Evolutionary conservation across 163 green algal genomes (phyloP).

Genomic region (Chlamydomonas reinhardtii): DNA sequence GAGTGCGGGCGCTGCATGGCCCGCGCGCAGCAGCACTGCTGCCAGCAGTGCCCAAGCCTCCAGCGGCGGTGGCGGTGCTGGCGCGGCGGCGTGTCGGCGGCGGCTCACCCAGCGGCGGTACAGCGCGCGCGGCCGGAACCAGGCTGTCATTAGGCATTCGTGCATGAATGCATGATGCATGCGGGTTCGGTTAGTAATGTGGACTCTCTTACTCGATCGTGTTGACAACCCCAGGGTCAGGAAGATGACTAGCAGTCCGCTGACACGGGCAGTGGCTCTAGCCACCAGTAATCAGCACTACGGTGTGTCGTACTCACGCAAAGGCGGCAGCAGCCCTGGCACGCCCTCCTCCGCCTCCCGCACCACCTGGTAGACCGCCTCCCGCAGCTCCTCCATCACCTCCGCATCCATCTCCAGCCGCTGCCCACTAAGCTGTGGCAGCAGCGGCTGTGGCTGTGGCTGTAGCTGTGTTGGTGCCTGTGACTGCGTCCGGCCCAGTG

Average conservation of each 20-base stretch:
- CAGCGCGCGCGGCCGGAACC: background rate
- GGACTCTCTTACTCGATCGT: too few relatives aligned
- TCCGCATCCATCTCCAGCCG: background rate
- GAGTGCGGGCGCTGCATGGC: background rate
- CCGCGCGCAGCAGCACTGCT: slow-evolving; percentile 21
- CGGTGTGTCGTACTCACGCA: background rate
- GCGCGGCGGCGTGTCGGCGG: too few relatives aligned
- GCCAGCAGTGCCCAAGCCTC: slow-evolving; percentile 35
- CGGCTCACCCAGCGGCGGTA: slow-evolving; percentile 2
- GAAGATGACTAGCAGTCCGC: too few relatives aligned
- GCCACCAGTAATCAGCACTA: too few relatives aligned
- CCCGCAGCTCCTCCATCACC: slow-evolving; percentile 27
- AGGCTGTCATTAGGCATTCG: background rate
- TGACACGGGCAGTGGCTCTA: too few relatives aligned
- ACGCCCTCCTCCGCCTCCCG: slow-evolving; percentile 35
- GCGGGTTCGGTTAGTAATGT: too few relatives aligned
- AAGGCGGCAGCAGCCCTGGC: background rate
- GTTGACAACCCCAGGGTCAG: too few relatives aligned
- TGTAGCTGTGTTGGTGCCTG: too few relatives aligned
- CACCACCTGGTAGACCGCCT: slow-evolving; percentile 34
- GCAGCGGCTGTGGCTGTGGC: background rate
- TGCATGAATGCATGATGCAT: too few relatives aligned
- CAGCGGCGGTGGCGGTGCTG: background rate
- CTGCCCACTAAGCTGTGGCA: too few relatives aligned
- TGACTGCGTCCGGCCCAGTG: too few relatives aligned